Conservation (phyloP, 306 rosid genomes). For the Acacia acuminata region DNA sequence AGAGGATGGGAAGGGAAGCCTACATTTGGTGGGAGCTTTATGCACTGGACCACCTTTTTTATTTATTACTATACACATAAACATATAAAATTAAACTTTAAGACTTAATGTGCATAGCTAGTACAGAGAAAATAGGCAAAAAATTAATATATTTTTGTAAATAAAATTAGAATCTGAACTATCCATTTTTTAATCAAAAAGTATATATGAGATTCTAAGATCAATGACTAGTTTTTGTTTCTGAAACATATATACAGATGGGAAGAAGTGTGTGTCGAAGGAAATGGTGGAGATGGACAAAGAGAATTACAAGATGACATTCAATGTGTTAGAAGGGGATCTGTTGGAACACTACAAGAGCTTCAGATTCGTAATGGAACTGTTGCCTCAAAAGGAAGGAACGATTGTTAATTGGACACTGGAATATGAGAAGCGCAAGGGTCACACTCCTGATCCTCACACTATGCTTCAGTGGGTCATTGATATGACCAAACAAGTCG, state of each 20-base stretch:
- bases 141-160: too few relatives aligned
- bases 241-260: constrained; percentile 27
- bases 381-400: constrained; percentile 37
- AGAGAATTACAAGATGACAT: constrained; percentile 33
- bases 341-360: constrained; percentile 36
- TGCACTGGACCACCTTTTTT: too few relatives aligned
- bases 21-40: too few relatives aligned
- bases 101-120: too few relatives aligned
- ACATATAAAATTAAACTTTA: too few relatives aligned
- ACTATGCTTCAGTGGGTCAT: constrained; percentile 7
- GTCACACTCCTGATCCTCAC: constrained; percentile 41
- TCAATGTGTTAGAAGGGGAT: not conserved
- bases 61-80: too few relatives aligned
- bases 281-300: constrained; percentile 42
- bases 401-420: constrained; percentile 32
- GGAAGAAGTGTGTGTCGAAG: constrained; percentile 37
- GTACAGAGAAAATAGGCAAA: too few relatives aligned
- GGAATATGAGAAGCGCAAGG: constrained; percentile 53
- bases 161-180: too few relatives aligned
- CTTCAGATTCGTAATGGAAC: constrained; percentile 19
- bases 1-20: too few relatives aligned
- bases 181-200: too few relatives aligned
- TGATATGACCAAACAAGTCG: constrained; percentile 21
- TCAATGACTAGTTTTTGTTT: too few relatives aligned
- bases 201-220: too few relatives aligned